Evolutionary conservation across 805 yeast genomes (phyloP).

Genomic region (Nakazawaea ernobii): DNA sequence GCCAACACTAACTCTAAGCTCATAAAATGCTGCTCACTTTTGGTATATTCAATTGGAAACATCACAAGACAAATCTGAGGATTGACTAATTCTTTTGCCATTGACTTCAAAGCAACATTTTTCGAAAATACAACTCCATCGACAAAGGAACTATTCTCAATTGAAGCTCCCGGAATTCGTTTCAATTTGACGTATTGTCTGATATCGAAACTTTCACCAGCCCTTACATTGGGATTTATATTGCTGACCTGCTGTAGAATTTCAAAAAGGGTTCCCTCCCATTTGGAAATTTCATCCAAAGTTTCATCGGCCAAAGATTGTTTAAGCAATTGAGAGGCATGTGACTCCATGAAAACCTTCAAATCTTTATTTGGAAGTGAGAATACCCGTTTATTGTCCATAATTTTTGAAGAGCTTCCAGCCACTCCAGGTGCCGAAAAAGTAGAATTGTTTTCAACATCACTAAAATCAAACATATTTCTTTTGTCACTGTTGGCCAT

Average conservation of each 20-base stretch:
- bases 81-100: constrained; percentile 57
- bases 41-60: constrained; percentile 84
- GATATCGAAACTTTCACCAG: constrained; percentile 75
- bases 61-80: constrained; percentile 80
- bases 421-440: too few relatives aligned
- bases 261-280: constrained; percentile 51
- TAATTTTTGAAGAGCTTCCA: not conserved
- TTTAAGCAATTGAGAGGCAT: constrained; percentile 43
- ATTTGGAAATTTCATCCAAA: constrained; percentile 41
- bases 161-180: constrained; percentile 69
- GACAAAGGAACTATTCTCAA: constrained; percentile 52
- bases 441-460: not conserved
- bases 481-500: not conserved
- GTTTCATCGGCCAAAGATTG: constrained; percentile 63
- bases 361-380: constrained; percentile 11
- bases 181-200: constrained; percentile 87
- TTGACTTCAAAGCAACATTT: constrained; percentile 68
- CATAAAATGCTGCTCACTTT: constrained; percentile 71
- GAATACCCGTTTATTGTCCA: constrained; percentile 5
- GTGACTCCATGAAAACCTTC: constrained; percentile 25
- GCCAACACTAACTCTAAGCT: constrained; percentile 79
- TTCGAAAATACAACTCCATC: constrained; percentile 86
- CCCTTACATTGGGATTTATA: constrained; percentile 52
- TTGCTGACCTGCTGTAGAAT: constrained; percentile 50
- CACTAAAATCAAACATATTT: constrained; percentile 6